Conservation (phyloP, 495 filamentous ascomycete genomes). For the Cryomyces minteri region DNA sequence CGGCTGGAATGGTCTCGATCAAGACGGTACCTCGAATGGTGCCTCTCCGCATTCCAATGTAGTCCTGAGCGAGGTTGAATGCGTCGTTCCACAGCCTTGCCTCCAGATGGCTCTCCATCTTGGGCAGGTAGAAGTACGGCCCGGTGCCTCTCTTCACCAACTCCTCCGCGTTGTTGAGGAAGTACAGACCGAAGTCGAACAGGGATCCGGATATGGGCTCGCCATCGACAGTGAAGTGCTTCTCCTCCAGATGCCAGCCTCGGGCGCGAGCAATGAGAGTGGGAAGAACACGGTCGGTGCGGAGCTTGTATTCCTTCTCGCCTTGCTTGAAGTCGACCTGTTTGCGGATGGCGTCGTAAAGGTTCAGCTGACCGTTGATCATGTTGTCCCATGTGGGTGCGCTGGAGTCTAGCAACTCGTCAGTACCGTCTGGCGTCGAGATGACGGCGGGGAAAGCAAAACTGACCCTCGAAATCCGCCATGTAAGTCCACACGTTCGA, state of each 20-base stretch:
- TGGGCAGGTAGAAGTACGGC: constrained; percentile 98
- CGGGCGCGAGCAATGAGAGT: constrained; percentile 42
- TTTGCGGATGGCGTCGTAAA: constrained; percentile 89
- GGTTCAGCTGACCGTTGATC: constrained; percentile 95
- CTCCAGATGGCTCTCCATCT: constrained; percentile 98
- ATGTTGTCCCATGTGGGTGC: constrained; percentile 99
- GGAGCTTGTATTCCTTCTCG: constrained; percentile 90
- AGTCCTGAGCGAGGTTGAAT: constrained; percentile 94
- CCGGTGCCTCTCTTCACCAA: constrained; percentile 67
- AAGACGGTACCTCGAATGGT: constrained; percentile 92
- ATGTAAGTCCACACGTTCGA: constrained; percentile 98
- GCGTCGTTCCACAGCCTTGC: constrained; percentile 97
- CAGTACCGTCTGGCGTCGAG: not conserved
- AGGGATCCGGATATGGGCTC: constrained; percentile 85
- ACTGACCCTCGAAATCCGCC: constrained; percentile 90
- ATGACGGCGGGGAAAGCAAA: not conserved
- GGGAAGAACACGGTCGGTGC: constrained; percentile 70
- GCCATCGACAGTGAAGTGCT: constrained; percentile 91
- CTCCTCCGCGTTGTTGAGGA: constrained; percentile 96
- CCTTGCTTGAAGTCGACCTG: constrained; percentile 96
- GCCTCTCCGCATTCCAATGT: constrained; percentile 69
- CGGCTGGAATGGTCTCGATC: constrained; percentile 95
- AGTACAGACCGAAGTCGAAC: constrained; percentile 98
- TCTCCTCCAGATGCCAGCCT: constrained; percentile 71
- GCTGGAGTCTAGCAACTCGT: constrained; percentile 51